phyloP scores from a whole-genome alignment of 164 flowering plant genomes.

The Cinnamomum chago region DNA sequence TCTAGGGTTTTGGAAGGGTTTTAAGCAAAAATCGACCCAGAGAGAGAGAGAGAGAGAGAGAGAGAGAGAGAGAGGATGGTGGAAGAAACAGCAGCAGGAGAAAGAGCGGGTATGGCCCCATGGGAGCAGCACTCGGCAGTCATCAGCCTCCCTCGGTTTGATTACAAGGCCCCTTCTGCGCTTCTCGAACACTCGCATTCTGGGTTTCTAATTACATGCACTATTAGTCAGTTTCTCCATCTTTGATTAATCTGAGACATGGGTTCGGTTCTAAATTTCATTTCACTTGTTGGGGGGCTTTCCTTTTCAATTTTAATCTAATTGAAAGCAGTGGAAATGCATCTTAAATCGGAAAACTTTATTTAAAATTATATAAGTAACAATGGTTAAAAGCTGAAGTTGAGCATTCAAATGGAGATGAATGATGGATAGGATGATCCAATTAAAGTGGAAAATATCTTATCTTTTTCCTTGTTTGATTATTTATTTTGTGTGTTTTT shows the following conservation, averaged over 20 bases:
- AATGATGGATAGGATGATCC: not conserved
- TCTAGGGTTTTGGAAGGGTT: too few relatives aligned
- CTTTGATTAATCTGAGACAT: not conserved
- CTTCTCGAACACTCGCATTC: slow-evolving; percentile 60
- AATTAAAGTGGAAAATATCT: not conserved
- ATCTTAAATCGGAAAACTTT: not conserved
- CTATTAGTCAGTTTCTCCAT: slow-evolving; percentile 46
- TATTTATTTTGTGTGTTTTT: too few relatives aligned
- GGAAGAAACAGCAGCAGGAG: slow-evolving; percentile 17
- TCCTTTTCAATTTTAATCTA: not conserved
- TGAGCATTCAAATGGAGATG: not conserved
- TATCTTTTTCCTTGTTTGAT: too few relatives aligned
- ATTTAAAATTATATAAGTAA: too few relatives aligned
- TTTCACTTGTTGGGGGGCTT: not conserved
- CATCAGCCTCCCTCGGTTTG: slow-evolving; percentile 80
- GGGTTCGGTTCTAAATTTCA: not conserved
- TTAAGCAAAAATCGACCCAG: too few relatives aligned
- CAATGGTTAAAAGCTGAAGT: not conserved
- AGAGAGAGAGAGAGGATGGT: not conserved
- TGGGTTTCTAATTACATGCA: slow-evolving; percentile 87
- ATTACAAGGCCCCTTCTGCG: slow-evolving; percentile 84
- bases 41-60: not conserved
- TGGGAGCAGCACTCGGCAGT: slow-evolving; percentile 87
- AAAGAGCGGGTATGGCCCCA: slow-evolving; percentile 39
- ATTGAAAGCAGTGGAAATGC: not conserved